Evolutionary conservation across 495 filamentous ascomycete genomes (phyloP).

Genomic region (Annulohypoxylon maeteangense): DNA sequence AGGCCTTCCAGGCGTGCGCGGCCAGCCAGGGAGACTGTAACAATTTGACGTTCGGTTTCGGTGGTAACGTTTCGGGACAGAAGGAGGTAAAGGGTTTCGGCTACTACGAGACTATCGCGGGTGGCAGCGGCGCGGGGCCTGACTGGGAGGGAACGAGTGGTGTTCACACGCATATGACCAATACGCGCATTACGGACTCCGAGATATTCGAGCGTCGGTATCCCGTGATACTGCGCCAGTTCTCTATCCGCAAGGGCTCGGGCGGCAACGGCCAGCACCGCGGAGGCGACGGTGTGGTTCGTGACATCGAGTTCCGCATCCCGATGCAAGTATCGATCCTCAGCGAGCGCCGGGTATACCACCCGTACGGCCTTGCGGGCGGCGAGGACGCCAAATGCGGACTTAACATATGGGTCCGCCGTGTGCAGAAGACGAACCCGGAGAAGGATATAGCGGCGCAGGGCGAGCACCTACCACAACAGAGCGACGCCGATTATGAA

Average conservation of each 20-base stretch:
- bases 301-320: constrained; percentile 94
- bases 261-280: constrained; percentile 79
- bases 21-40: constrained; percentile 94
- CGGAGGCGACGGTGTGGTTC: constrained; percentile 89
- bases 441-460: constrained; percentile 53
- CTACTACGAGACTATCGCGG: constrained; percentile 98
- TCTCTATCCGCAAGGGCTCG: constrained; percentile 74
- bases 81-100: constrained; percentile 80
- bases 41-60: constrained; percentile 87
- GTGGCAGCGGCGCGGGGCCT: constrained; percentile 87
- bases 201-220: constrained; percentile 97
- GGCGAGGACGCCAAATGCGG: constrained; percentile 83
- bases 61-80: constrained; percentile 75
- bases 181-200: constrained; percentile 94
- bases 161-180: constrained; percentile 99
- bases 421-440: constrained; percentile 63
- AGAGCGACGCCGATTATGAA: constrained; percentile 59
- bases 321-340: constrained; percentile 90
- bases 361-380: constrained; percentile 90
- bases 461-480: constrained; percentile 45
- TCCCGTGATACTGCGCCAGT: constrained; percentile 85
- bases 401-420: constrained; percentile 86
- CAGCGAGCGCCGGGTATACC: constrained; percentile 85
- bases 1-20: constrained; percentile 89
- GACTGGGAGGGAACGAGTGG: constrained; percentile 90